Evolutionary conservation across 192 early-diverging fungal genomes (phyloP), one percentile per base, ranked within the genome.

Genomic region (Coemansia sp.): DNA sequence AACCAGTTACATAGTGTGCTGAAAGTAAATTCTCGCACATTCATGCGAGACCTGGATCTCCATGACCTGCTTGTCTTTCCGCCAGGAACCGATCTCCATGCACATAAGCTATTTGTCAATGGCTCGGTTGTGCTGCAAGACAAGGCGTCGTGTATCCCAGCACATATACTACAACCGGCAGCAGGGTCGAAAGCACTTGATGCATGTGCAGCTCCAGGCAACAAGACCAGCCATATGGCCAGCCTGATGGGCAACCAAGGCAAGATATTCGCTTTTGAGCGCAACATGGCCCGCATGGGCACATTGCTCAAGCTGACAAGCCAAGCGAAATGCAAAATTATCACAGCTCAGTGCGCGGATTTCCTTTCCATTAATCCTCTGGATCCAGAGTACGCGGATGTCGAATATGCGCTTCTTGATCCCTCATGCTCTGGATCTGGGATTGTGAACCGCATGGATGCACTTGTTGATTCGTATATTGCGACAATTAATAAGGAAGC

Each of bases 401-500:
- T 95, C 21, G 88, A 92, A 59, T 92, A 93, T 76, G 90, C 95
- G 48, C 76, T 99, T 30, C 71, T 99, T 38, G 97, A 99, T 82
- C 97, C 97, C 14, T 93, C 91, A 10, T 99, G 97, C 70, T 95
- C 93, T 10, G 97, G 97, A 7, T 94, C 92, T 10, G 97, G 97
- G 0, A 98, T 99, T 30, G 88, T 95, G 56, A 88, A 88, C 53
- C 83, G 97, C 38, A 70, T 94, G 69, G 97, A 98, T 64, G 84
- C 89, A 54, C 77, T 97, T 6, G 82, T 96, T 0, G 90, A 96
- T 71, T 52, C 60, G 16, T 74, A 68, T 55, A 70, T 73, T 41
- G 50, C 67, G 30, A 24, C 59, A 23, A 72, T 77, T n/a, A 73
- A 77, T 26, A 31, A 41, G n/a, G 32, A 32, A 16, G 9, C 14